Evolutionary conservation across 331 rosid genomes (phyloP).

Genomic region (Pyrus hybrid): DNA sequence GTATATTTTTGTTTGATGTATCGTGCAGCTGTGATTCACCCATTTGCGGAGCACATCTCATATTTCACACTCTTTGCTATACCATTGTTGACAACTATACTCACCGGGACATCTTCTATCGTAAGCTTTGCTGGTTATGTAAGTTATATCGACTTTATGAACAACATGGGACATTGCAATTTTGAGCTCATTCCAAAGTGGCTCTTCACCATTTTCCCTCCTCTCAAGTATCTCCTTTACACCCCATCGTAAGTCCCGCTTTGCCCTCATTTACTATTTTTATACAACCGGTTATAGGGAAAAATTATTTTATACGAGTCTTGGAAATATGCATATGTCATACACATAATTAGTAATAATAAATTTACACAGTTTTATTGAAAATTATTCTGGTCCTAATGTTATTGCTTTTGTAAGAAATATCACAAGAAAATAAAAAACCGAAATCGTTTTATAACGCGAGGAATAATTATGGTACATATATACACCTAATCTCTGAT

Average conservation of each 20-base stretch:
- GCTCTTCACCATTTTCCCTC: conserved; percentile 50
- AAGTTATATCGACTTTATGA: conserved; percentile 67
- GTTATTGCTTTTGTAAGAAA: too few species aligned
- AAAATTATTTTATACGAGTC: background rate
- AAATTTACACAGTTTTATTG: too few species aligned
- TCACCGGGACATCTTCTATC: conserved; percentile 34
- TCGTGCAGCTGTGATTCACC: conserved; percentile 75
- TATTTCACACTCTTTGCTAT: conserved; percentile 54
- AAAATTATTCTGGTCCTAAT: background rate
- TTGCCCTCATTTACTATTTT: background rate
- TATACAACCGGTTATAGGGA: background rate
- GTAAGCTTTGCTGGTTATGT: conserved; percentile 36
- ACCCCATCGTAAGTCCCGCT: conserved; percentile 70
- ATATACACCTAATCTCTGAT: too few species aligned
- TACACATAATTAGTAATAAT: background rate
- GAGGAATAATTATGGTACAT: too few species aligned
- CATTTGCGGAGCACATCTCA: conserved; percentile 73
- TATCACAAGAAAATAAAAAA: too few species aligned
- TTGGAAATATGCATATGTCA: background rate
- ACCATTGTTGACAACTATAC: conserved; percentile 27
- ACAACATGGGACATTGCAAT: conserved; percentile 82
- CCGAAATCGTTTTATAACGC: too few species aligned
- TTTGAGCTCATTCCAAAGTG: conserved; percentile 19
- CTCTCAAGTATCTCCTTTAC: conserved; percentile 53
- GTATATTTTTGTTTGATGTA: background rate